Conservation (phyloP, 352 stramenopile species). For the Pythium brachiatum region DNA sequence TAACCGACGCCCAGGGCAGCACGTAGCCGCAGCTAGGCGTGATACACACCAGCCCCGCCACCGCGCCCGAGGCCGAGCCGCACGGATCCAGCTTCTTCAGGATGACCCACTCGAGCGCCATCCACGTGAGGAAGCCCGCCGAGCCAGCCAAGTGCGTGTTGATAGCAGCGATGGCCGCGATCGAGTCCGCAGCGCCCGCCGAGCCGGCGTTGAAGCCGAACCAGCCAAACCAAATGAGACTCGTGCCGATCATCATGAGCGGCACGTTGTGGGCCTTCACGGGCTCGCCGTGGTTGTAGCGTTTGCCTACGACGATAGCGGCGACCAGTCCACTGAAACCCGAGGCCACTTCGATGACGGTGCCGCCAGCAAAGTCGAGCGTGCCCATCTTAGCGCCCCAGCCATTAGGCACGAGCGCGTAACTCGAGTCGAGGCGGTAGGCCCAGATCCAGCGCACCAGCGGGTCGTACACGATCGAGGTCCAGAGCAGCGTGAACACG, state of each 20-base stretch:
- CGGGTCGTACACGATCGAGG: slow-evolving; percentile 80
- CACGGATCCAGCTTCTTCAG: slow-evolving; percentile 62
- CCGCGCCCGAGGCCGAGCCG: slow-evolving; percentile 55
- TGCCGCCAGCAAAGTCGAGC: slow-evolving; percentile 83
- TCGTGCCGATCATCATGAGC: slow-evolving; percentile 78
- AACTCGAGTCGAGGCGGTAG: slow-evolving; percentile 54
- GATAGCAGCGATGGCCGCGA: slow-evolving; percentile 64
- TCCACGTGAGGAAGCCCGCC: slow-evolving; percentile 71
- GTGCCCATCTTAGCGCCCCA: slow-evolving; percentile 72
- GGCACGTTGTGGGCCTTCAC: slow-evolving; percentile 85
- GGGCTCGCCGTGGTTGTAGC: slow-evolving; percentile 66
- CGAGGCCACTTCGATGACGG: slow-evolving; percentile 80
- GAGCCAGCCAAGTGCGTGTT: slow-evolving; percentile 70
- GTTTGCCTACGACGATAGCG: slow-evolving; percentile 65
- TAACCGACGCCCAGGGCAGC: slow-evolving; percentile 56
- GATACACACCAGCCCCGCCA: slow-evolving; percentile 65
- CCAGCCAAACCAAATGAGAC: slow-evolving; percentile 84
- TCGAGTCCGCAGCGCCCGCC: slow-evolving; percentile 49
- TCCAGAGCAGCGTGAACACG: slow-evolving; percentile 83
- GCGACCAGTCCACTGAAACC: slow-evolving; percentile 76
- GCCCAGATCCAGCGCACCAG: slow-evolving; percentile 86
- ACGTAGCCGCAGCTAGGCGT: slow-evolving; percentile 75
- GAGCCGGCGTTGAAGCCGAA: slow-evolving; percentile 84
- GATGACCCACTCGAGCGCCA: slow-evolving; percentile 45
- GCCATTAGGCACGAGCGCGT: slow-evolving; percentile 38